Evolutionary conservation across 108 stramenopile species (phyloP).

Genomic region (Fistulifera pelliculosa): DNA sequence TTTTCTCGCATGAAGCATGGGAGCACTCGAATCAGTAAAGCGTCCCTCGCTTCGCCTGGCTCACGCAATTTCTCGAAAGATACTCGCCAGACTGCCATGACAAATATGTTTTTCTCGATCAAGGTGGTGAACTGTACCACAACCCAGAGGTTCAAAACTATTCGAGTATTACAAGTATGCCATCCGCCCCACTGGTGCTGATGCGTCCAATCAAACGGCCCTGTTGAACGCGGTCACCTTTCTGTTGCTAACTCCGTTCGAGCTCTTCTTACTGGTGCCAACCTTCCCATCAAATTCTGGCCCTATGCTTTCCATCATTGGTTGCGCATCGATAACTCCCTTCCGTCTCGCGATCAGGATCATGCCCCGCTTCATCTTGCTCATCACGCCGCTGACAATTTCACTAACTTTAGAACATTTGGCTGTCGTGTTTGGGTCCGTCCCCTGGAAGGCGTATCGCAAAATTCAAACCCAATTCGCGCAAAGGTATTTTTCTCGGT

Average conservation of each 20-base stretch:
- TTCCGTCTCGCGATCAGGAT: constrained; percentile 7
- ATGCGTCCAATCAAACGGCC: constrained; percentile 17
- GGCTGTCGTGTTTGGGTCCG: constrained; percentile 18
- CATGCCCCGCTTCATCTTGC: constrained; percentile 2
- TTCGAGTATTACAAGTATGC: background rate
- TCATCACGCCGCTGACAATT: constrained; percentile 2
- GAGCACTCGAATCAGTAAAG: constrained; percentile 8
- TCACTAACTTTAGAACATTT: constrained; percentile 19
- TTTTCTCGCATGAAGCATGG: constrained; percentile 12
- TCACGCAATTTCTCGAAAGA: constrained; percentile 3
- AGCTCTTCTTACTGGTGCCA: constrained; percentile 15
- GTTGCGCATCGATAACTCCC: constrained; percentile 11
- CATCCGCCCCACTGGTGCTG: constrained; percentile 18
- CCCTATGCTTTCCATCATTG: constrained; percentile 18
- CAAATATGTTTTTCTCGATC: constrained; percentile 18
- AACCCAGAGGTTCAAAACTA: constrained; percentile 9
- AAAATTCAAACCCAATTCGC: constrained; percentile 2
- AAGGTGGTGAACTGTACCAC: constrained; percentile 18
- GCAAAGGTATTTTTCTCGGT: constrained; percentile 24
- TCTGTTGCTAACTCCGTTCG: constrained; percentile 14
- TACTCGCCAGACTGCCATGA: background rate
- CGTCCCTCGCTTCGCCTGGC: constrained; percentile 7
- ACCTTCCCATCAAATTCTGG: constrained; percentile 13
- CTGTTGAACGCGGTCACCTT: constrained; percentile 10
- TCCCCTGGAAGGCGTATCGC: background rate